A percentile compares a stretch with the other conserved stretches of the same genome.
Evolutionary conservation across 176 grass and related monocot genomes (phyloP).

Genomic region (Microstegium vimineum): DNA sequence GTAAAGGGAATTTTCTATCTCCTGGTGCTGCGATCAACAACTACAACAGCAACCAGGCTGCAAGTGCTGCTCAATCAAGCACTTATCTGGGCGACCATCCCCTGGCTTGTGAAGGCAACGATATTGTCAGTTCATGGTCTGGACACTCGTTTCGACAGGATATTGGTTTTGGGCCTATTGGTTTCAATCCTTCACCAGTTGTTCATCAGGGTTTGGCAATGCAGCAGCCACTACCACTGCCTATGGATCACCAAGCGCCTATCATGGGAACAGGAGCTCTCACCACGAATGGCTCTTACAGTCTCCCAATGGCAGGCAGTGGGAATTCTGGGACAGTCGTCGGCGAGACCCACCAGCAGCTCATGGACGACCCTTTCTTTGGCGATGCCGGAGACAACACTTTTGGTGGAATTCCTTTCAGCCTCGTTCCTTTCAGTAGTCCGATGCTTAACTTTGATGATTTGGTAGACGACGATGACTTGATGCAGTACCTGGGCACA

Average conservation of each 20-base stretch:
- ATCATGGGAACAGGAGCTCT: conserved; percentile 21
- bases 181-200: conserved; percentile 38
- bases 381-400: conserved; percentile 32
- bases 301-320: conserved; percentile 23
- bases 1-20: conserved; percentile 25
- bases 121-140: conserved; percentile 39
- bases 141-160: conserved; percentile 23
- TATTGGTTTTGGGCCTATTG: conserved; percentile 20
- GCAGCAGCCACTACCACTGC: conserved; percentile 34
- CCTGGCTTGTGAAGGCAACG: conserved; percentile 37
- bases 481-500: conserved; percentile 90
- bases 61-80: conserved; percentile 39
- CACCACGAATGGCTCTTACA: conserved; percentile 32
- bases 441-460: conserved; percentile 59
- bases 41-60: conserved; percentile 15
- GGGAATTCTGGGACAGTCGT: conserved; percentile 29
- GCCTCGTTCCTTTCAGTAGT: conserved; percentile 58
- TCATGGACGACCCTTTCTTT: conserved; percentile 46
- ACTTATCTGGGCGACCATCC: conserved; percentile 37
- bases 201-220: conserved; percentile 15
- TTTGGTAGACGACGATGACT: conserved; percentile 69
- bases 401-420: conserved; percentile 59
- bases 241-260: conserved; percentile 29
- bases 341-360: conserved; percentile 5
- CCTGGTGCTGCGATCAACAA: conserved; percentile 30